These are phyloP conservation scores for Ascoidea rubescens DNA, from an alignment of 805 yeast species.

Conservation along the genomic window DNA sequence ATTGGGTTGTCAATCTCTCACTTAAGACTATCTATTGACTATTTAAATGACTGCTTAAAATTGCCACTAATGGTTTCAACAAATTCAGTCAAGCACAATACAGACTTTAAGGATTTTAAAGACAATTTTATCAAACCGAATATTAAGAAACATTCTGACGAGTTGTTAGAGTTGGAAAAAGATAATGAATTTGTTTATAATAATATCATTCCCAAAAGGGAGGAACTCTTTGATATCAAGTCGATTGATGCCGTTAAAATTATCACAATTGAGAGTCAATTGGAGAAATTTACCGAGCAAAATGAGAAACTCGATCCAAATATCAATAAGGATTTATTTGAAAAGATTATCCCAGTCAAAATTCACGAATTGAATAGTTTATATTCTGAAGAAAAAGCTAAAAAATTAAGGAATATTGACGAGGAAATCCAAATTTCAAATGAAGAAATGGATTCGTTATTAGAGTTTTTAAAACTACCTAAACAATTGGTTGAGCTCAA, in stretches of 20 bases:
- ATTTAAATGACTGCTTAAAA: constrained; percentile 15
- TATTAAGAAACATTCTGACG: constrained; percentile 19
- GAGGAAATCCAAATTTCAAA: constrained; percentile 68
- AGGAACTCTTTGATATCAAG: constrained; percentile 49
- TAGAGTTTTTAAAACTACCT: constrained; percentile 74
- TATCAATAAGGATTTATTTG: constrained; percentile 39
- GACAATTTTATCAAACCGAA: constrained; percentile 9
- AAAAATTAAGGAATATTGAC: constrained; percentile 53
- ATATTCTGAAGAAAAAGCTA: constrained; percentile 84
- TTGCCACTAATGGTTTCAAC: constrained; percentile 12
- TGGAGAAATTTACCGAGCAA: constrained; percentile 24
- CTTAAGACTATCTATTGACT: constrained; percentile 34
- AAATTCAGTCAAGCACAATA: constrained; percentile 20
- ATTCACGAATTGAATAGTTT: constrained; percentile 79
- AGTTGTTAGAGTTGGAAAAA: constrained; percentile 34
- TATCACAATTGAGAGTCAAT: constrained; percentile 31
- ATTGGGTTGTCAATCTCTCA: constrained; percentile 70
- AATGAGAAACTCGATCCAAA: constrained; percentile 20
- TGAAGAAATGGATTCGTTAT: constrained; percentile 63
- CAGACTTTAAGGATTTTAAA: constrained; percentile 19
- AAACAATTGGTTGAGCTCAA: constrained; percentile 43
- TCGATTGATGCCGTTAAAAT: constrained; percentile 57
- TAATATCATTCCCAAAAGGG: constrained; percentile 50
- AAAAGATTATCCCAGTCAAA: constrained; percentile 68
- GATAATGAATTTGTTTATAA: constrained; percentile 90